These are phyloP conservation scores for Aquilaria sinensis DNA, from an alignment of 345 rosid genomes.

Conservation along the genomic window DNA sequence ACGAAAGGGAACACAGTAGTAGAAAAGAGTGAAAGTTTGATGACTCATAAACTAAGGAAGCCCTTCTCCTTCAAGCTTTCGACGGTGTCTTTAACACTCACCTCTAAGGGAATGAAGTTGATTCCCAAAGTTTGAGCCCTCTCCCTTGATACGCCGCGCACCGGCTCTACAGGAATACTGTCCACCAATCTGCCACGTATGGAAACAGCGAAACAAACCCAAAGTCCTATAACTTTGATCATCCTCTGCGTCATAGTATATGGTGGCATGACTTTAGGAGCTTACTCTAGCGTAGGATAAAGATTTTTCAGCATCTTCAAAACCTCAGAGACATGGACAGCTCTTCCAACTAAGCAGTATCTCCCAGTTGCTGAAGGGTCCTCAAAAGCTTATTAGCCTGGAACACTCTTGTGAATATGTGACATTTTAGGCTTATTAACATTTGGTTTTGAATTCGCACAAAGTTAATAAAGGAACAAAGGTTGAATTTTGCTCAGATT, in stretches of 20 bases:
- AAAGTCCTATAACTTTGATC: too few species aligned
- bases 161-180: slow-evolving; percentile 13
- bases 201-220: not conserved
- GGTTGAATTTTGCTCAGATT: too few species aligned
- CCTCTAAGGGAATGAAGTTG: slow-evolving; percentile 39
- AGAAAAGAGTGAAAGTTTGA: too few species aligned
- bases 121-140: slow-evolving; percentile 35
- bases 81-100: slow-evolving; percentile 47
- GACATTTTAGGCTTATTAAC: slow-evolving; percentile 42
- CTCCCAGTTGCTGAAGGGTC: slow-evolving; percentile 32
- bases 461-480: too few species aligned
- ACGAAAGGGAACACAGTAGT: too few species aligned
- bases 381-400: slow-evolving; percentile 48
- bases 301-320: slow-evolving; percentile 12
- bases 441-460: not conserved
- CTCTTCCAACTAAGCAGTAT: slow-evolving; percentile 23
- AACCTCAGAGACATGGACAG: slow-evolving; percentile 7
- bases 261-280: too few species aligned
- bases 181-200: slow-evolving; percentile 1
- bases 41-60: not conserved
- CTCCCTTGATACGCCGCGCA: slow-evolving; percentile 35
- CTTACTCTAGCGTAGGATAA: slow-evolving; percentile 11
- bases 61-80: slow-evolving; percentile 33
- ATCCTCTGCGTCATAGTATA: too few species aligned
- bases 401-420: too few species aligned